Conservation (phyloP, 129 eudicot species). For the Artemisia argyi region DNA sequence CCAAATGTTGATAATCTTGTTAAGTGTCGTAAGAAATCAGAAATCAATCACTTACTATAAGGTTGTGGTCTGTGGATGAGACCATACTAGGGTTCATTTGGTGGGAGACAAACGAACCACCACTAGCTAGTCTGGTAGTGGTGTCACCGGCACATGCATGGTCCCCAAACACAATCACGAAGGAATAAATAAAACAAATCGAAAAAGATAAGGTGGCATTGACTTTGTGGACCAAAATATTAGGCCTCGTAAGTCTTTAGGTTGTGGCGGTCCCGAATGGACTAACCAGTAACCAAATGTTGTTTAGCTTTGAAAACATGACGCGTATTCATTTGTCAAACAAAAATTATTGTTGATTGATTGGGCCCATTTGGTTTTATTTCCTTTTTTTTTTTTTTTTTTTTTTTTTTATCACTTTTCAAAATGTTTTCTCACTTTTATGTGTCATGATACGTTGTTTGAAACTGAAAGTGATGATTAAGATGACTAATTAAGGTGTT, state of each 20-base stretch:
- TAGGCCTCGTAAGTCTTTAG: slow-evolving; percentile 8
- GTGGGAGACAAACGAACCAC: slow-evolving; percentile 25
- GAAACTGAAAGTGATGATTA: too few relatives aligned
- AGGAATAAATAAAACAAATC: not conserved
- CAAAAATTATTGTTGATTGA: slow-evolving; percentile 12
- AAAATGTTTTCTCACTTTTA: too few relatives aligned
- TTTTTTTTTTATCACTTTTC: too few relatives aligned
- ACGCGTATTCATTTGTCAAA: slow-evolving; percentile 26
- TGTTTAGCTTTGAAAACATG: not conserved
- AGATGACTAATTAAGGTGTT: too few relatives aligned
- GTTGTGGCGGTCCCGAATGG: slow-evolving; percentile 9
- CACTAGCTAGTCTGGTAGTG: slow-evolving; percentile 8
- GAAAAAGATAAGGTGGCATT: slow-evolving; percentile 9
- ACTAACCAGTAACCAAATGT: not conserved
- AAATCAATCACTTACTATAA: not conserved
- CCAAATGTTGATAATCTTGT: not conserved
- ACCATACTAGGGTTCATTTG: not conserved
- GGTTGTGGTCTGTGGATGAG: not conserved
- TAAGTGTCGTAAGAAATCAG: not conserved
- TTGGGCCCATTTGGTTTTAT: not conserved
- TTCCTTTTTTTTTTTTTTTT: too few relatives aligned
- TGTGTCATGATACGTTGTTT: too few relatives aligned
- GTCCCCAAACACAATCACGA: slow-evolving; percentile 11
- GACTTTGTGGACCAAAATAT: slow-evolving; percentile 6
- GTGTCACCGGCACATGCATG: slow-evolving; percentile 26